Conservation (phyloP, 2,329 filamentous ascomycete species). For the Arthrobotrys megalospora region DNA sequence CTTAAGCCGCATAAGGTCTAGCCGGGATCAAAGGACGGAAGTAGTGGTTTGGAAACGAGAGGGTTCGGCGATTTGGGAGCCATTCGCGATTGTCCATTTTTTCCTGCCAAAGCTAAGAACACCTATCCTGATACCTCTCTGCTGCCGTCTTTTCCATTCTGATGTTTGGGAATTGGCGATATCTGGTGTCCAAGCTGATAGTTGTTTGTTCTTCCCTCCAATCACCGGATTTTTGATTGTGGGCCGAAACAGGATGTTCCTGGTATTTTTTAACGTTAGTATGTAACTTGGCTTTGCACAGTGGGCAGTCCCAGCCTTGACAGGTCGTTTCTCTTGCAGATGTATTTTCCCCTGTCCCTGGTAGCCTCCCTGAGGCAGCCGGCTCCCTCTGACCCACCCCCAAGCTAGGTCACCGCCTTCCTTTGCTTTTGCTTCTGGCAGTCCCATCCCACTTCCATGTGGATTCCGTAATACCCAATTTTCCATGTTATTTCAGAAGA, state of each 20-base stretch:
- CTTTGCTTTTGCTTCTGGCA: constrained; percentile 36
- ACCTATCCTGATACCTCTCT: constrained; percentile 4
- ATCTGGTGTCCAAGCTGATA: constrained; percentile 44
- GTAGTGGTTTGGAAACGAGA: constrained; percentile 35
- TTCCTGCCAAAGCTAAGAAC: constrained; percentile 11
- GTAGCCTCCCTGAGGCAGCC: constrained; percentile 45
- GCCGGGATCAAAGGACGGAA: constrained; percentile 10
- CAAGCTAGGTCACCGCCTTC: constrained; percentile 33
- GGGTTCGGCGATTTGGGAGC: constrained; percentile 28
- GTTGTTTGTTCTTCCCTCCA: constrained; percentile 19
- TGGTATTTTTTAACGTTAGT: constrained; percentile 46
- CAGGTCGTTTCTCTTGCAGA: constrained; percentile 41
- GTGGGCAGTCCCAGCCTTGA: constrained; percentile 49
- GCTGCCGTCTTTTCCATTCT: constrained; percentile 16
- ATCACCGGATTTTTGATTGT: constrained; percentile 41
- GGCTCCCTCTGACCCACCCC: constrained; percentile 38
- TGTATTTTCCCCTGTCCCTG: constrained; percentile 31
- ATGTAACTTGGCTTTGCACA: constrained; percentile 27
- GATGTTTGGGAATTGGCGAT: constrained; percentile 23
- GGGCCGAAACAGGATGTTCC: constrained; percentile 51
- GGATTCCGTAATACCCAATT: constrained; percentile 22
- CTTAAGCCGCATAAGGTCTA: constrained; percentile 40
- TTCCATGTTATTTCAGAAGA: neutral
- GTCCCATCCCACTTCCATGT: constrained; percentile 19
- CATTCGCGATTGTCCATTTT: constrained; percentile 6